Conservation (phyloP, 2,329 filamentous ascomycete genomes). For the Sclerotinia trifoliorum region DNA sequence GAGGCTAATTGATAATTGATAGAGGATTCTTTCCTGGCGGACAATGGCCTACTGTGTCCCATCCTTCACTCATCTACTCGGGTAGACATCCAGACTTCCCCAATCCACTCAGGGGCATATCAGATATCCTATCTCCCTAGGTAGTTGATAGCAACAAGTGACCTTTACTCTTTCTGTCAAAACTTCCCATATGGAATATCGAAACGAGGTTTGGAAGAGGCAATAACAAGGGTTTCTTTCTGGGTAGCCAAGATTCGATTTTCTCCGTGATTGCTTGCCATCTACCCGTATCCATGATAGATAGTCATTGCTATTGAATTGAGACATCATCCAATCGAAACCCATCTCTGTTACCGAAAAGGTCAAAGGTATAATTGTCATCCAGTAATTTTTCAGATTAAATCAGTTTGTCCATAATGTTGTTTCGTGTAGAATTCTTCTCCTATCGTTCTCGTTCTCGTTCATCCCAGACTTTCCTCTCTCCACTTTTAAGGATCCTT, state of each 20-base stretch:
- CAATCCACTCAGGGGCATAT: background rate
- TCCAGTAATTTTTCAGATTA: background rate
- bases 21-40: background rate
- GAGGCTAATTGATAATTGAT: background rate
- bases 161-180: background rate
- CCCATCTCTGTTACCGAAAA: background rate
- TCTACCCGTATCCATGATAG: background rate
- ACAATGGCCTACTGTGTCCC: background rate
- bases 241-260: background rate
- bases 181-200: background rate
- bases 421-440: background rate
- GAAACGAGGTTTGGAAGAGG: background rate
- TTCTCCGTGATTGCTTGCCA: background rate
- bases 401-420: background rate
- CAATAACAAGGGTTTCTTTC: background rate
- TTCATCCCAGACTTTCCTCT: background rate
- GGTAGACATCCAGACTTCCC: background rate
- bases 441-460: background rate
- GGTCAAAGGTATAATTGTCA: background rate
- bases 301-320: background rate
- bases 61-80: background rate
- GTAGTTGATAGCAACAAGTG: background rate
- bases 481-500: background rate
- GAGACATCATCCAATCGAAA: background rate
- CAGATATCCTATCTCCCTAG: background rate